These are phyloP conservation scores for Venturiaceae sp. DNA, from an alignment of 2,329 filamentous ascomycete genomes.

Conservation along the genomic window DNA sequence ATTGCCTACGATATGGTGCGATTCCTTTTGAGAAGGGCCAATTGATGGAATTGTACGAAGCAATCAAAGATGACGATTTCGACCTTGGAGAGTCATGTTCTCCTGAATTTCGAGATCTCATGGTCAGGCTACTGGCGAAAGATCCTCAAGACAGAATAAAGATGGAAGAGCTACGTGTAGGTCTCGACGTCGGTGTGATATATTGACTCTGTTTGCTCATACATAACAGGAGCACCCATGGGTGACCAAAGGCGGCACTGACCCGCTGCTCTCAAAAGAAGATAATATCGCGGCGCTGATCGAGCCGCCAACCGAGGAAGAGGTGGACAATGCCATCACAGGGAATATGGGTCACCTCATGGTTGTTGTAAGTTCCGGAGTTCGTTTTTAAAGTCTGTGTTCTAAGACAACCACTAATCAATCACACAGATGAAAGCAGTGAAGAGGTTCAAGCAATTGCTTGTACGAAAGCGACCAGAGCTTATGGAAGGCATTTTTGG, in stretches of 20 bases:
- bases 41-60: conserved; percentile 80
- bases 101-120: conserved; percentile 62
- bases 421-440: conserved; percentile 71
- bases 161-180: conserved; percentile 73
- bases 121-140: conserved; percentile 69
- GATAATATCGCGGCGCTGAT: conserved; percentile 80
- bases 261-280: conserved; percentile 67
- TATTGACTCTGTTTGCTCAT: conserved; percentile 8
- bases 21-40: conserved; percentile 76
- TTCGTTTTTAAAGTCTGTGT: not conserved
- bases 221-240: conserved; percentile 68
- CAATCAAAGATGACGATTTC: conserved; percentile 65
- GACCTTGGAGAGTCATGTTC: conserved; percentile 55
- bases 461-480: conserved; percentile 46
- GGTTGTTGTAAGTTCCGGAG: conserved; percentile 52
- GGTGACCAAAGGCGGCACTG: conserved; percentile 74
- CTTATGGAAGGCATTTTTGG: conserved; percentile 52
- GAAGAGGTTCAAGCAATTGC: conserved; percentile 71
- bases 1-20: conserved; percentile 79
- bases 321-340: conserved; percentile 86
- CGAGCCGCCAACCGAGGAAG: conserved; percentile 77
- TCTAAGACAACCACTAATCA: not conserved
- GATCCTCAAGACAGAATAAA: conserved; percentile 73
- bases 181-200: conserved; percentile 22
- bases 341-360: conserved; percentile 79